Evolutionary conservation across 2,329 filamentous ascomycete species (phyloP), one percentile per base, ranked within the genome.

Genomic region (Sphaerostilbella broomeana): DNA sequence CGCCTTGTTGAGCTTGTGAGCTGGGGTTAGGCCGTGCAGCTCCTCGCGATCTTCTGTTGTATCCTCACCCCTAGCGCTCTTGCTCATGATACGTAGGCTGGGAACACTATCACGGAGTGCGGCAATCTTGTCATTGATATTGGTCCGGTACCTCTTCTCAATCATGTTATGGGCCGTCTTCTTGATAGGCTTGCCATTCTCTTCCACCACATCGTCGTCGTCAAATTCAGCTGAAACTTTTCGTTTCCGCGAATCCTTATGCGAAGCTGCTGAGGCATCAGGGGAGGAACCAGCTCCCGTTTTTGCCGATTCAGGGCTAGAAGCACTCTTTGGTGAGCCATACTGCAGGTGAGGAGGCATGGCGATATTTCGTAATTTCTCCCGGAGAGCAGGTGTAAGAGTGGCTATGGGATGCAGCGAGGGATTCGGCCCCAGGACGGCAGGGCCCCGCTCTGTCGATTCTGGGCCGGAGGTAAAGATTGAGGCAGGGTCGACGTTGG

Each of bases 141-240:
- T 97, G 38, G 86, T 95, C 53, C 90, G 81, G 62, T 97, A 97
- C 49, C 90, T 73, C 72, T 95, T 97, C 66, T 97, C 90, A 47
- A 97, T 95, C 74, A 97, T 92, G 62, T 95, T 97, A 64, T 97
- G 90, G 2, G 90, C 88, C 21, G 89, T 94, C 72, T 95, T 95
- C 72, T 95, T 95, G 43, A 65, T 52, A 5, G 63, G 63, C 44
- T 72, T 79, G 51, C 69, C 75, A 49, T 72, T 73, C 35, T 76
- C 61, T 20, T 72, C 64, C 31, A 77, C 70, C 10, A 81, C 77
- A 34, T 79, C 75, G n/a, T 64, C 47, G 43, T 73, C 50, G 44
- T 73, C 49, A 40, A 62, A 52, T 37, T 77, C 73, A 35, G 70
- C 72, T 0, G 79, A 79, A 1, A 79, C 76, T 63, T 87, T 88